Conservation (phyloP, 1,139 yeast species). For the Candida dubliniensis region DNA sequence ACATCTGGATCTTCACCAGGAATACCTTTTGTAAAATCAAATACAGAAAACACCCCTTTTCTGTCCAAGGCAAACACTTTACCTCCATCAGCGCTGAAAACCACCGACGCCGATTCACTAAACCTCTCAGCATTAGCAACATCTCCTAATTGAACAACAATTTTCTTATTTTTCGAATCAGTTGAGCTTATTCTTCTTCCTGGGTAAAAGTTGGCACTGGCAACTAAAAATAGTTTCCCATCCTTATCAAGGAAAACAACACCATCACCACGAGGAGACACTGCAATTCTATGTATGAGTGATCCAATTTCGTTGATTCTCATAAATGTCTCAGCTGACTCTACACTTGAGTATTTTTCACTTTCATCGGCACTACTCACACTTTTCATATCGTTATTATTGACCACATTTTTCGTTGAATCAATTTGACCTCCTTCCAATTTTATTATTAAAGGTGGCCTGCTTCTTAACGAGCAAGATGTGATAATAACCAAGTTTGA, state of each 20-base stretch:
- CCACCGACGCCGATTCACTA: slow-evolving; percentile 71
- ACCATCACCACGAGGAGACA: slow-evolving; percentile 86
- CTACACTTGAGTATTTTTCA: slow-evolving; percentile 24
- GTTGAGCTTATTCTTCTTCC: slow-evolving; percentile 29
- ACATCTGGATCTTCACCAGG: slow-evolving; percentile 78
- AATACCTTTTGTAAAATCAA: slow-evolving; percentile 85
- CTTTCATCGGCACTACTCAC: slow-evolving; percentile 20
- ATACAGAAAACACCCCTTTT: slow-evolving; percentile 73
- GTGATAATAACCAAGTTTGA: slow-evolving; percentile 40
- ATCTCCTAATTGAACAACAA: slow-evolving; percentile 73
- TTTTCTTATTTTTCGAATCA: slow-evolving; percentile 31
- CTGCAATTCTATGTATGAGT: slow-evolving; percentile 66
- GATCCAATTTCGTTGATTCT: slow-evolving; percentile 82
- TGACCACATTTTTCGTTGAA: slow-evolving; percentile 12
- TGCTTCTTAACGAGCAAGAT: slow-evolving; percentile 36
- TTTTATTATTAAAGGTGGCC: slow-evolving; percentile 39
- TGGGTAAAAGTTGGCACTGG: slow-evolving; percentile 54
- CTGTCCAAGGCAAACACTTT: slow-evolving; percentile 74
- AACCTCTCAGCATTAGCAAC: slow-evolving; percentile 70
- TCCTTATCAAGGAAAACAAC: slow-evolving; percentile 76
- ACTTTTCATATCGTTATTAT: slow-evolving; percentile 20
- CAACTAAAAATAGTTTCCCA: slow-evolving; percentile 71
- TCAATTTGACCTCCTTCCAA: slow-evolving; percentile 40
- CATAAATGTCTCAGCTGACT: slow-evolving; percentile 34
- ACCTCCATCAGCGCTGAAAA: slow-evolving; percentile 80